A percentile compares a stretch with the other conserved stretches of the same genome.
These are phyloP conservation scores for Pleurozium schreberi DNA, from an alignment of 225 moss, liverwort and hornwort genomes.

Conservation along the genomic window DNA sequence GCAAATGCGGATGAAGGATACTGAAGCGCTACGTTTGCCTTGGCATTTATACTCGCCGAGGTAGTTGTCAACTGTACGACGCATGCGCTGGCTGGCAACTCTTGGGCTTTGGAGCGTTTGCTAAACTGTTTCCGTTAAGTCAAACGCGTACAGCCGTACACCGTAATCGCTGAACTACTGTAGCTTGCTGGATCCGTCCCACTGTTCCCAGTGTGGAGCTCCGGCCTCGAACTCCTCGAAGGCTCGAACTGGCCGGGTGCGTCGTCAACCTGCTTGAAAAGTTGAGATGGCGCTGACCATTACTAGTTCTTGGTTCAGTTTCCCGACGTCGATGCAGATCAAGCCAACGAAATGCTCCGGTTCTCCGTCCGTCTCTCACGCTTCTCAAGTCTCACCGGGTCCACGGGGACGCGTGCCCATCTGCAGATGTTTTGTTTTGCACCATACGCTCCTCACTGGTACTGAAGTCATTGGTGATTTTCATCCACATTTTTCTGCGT, in stretches of 20 bases:
- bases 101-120: not conserved
- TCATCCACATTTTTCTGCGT: no score
- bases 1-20: not conserved
- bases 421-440: no score
- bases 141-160: not conserved
- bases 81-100: not conserved
- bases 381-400: no score
- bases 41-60: not conserved
- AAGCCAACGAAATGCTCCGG: not conserved
- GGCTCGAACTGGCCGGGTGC: no score
- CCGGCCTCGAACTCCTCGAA: not conserved
- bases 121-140: not conserved
- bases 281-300: not conserved
- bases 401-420: not conserved
- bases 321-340: no score
- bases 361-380: no score
- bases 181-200: not conserved
- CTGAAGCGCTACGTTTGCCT: not conserved
- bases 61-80: not conserved
- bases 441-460: no score
- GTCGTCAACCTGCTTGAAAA: not conserved
- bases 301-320: no score
- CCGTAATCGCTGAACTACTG: not conserved
- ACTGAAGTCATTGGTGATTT: no score
- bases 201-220: not conserved